Conservation (phyloP, 78 protist species). For the Salpingoeca rosetta region DNA sequence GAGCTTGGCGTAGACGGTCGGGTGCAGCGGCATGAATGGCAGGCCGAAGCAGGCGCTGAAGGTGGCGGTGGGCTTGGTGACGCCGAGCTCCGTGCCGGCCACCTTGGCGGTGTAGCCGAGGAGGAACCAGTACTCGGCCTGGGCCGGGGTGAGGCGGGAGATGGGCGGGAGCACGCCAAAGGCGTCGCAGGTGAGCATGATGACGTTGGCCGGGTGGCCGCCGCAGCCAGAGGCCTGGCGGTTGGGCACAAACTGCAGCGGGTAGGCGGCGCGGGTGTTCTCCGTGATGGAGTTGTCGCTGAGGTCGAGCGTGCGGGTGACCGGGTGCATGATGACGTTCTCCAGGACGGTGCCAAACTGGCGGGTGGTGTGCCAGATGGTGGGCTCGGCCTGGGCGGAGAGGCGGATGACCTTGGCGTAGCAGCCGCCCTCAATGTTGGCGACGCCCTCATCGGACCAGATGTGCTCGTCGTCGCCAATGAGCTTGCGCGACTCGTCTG, state of each 20-base stretch:
- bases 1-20: conserved; percentile 86
- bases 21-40: conserved; percentile 90
- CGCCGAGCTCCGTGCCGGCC: conserved; percentile 88
- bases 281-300: conserved; percentile 69
- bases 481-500: conserved; percentile 77
- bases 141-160: conserved; percentile 64
- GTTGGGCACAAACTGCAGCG: conserved; percentile 79
- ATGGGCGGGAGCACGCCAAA: conserved; percentile 97
- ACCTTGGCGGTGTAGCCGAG: conserved; percentile 94
- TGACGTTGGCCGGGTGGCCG: conserved; percentile 79
- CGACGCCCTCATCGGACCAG: conserved; percentile 85
- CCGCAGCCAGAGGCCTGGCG: conserved; percentile 42
- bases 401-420: conserved; percentile 90
- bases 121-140: conserved; percentile 89
- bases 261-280: conserved; percentile 92
- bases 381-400: conserved; percentile 72
- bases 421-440: conserved; percentile 96
- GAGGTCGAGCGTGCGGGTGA: conserved; percentile 59
- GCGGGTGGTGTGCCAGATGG: conserved; percentile 81
- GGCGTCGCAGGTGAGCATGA: conserved; percentile 93
- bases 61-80: conserved; percentile 84
- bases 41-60: conserved; percentile 92
- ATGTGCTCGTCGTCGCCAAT: conserved; percentile 98
- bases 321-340: conserved; percentile 69
- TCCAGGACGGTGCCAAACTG: conserved; percentile 77